Conservation (phyloP, 352 stramenopile genomes). For the Globisporangium heterothallicum region DNA sequence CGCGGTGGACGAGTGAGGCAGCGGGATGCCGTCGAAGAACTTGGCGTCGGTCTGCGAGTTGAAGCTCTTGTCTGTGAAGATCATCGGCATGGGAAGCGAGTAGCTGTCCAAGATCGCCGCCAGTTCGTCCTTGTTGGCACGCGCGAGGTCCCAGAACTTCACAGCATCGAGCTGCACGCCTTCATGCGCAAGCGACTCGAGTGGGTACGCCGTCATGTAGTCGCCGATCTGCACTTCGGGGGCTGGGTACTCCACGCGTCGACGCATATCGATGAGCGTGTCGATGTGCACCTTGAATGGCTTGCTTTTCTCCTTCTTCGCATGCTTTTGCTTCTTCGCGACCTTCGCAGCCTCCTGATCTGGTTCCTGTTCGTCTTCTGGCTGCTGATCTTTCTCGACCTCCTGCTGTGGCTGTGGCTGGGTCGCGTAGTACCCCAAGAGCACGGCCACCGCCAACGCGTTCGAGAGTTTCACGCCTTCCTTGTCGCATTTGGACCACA, state of each 20-base stretch:
- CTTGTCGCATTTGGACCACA: constrained; percentile 3
- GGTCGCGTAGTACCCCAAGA: constrained; percentile 9
- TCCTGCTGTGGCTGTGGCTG: constrained; percentile 3
- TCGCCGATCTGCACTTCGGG: constrained; percentile 28
- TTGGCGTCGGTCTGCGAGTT: neutral
- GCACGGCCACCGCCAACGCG: constrained; percentile 1
- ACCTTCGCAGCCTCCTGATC: neutral
- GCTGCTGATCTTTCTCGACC: neutral
- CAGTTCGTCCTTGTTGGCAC: constrained; percentile 25
- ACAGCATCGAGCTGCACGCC: constrained; percentile 22
- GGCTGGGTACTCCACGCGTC: constrained; percentile 25
- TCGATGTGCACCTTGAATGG: constrained; percentile 36
- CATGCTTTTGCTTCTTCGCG: neutral
- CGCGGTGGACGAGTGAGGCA: constrained; percentile 4
- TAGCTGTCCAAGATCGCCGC: constrained; percentile 12
- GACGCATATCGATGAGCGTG: constrained; percentile 43
- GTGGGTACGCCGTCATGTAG: constrained; percentile 22
- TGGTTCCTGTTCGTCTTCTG: constrained; percentile 2
- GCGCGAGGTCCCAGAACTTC: constrained; percentile 43
- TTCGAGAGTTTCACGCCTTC: constrained; percentile 10
- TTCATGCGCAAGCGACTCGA: constrained; percentile 15
- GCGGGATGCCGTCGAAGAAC: constrained; percentile 4
- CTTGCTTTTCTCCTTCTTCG: neutral
- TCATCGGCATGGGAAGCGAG: constrained; percentile 15
- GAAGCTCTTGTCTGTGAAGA: constrained; percentile 9